phyloP scores from a whole-genome alignment of 2,329 filamentous ascomycete genomes.

The Myriosclerotinia scirpicola region DNA sequence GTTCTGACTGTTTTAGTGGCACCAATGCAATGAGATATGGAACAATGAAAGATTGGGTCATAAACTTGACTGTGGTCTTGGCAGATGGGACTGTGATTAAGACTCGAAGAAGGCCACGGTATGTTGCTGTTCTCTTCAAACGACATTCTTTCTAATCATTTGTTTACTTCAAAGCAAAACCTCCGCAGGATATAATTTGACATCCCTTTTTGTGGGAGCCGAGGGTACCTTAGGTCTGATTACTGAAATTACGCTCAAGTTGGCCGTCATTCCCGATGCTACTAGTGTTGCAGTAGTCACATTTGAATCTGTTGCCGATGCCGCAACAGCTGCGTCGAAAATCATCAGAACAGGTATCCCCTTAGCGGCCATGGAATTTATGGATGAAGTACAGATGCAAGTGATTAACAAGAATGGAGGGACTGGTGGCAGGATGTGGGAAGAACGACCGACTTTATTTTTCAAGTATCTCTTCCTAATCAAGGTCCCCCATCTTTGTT shows the following conservation, averaged over 20 bases:
- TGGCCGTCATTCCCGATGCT: constrained; percentile 71
- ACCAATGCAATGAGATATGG: constrained; percentile 80
- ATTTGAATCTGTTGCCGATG: constrained; percentile 73
- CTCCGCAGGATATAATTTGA: constrained; percentile 80
- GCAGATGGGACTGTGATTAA: constrained; percentile 78
- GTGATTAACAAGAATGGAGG: constrained; percentile 72
- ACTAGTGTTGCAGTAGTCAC: constrained; percentile 75
- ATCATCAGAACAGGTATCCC: constrained; percentile 60
- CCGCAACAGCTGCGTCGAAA: constrained; percentile 68
- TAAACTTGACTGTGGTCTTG: constrained; percentile 77
- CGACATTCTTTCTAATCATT: not conserved
- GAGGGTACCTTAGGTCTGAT: constrained; percentile 80
- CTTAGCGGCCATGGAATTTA: constrained; percentile 59
- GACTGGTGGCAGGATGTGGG: constrained; percentile 66
- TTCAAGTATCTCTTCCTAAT: constrained; percentile 55
- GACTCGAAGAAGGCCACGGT: constrained; percentile 66
- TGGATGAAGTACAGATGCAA: constrained; percentile 83
- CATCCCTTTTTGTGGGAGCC: constrained; percentile 73
- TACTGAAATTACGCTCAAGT: constrained; percentile 80
- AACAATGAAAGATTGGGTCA: constrained; percentile 85
- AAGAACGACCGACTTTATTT: constrained; percentile 73
- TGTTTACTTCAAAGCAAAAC: constrained; percentile 53
- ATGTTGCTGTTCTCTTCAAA: not conserved
- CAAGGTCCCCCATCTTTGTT: fast-evolving
- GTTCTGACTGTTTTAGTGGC: constrained; percentile 49